Percentiles rank a stretch among this genome's conserved stretches.
Evolutionary conservation across 2,329 filamentous ascomycete species (phyloP).

Genomic region (Orbilia oligospora): DNA sequence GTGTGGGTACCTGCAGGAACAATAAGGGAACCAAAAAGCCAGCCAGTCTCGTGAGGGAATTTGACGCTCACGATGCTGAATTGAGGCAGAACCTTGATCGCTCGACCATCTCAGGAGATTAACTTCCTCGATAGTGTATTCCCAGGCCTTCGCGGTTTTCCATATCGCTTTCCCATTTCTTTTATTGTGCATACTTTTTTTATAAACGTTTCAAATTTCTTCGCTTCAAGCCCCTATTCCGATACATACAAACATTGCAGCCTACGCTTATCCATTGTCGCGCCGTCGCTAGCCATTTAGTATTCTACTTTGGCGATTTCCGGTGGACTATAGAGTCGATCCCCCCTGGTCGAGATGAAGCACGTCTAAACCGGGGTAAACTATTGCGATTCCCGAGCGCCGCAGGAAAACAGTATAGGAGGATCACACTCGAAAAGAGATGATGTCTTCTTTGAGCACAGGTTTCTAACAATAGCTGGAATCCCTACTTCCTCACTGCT

Average conservation of each 20-base stretch:
- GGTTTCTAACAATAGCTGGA: conserved; percentile 24
- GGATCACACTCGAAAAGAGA: conserved; percentile 5
- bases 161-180: conserved; percentile 17
- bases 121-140: not conserved
- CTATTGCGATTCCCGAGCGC: conserved; percentile 15
- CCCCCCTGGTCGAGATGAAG: conserved; percentile 43
- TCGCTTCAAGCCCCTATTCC: conserved; percentile 9
- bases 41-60: conserved; percentile 50
- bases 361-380: conserved; percentile 35
- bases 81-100: conserved; percentile 17
- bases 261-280: conserved; percentile 12
- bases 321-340: not conserved
- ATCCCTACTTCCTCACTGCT: not conserved
- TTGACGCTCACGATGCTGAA: conserved; percentile 47
- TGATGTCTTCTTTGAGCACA: conserved; percentile 4
- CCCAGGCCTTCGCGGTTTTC: conserved; percentile 15
- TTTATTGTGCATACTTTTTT: conserved; percentile 26
- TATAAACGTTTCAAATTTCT: conserved; percentile 16
- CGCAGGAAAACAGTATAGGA: conserved; percentile 15
- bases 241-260: conserved; percentile 17
- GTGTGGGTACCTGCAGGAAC: conserved; percentile 48
- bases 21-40: not conserved
- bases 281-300: conserved; percentile 1
- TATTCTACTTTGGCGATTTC: conserved; percentile 4
- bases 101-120: conserved; percentile 30